phyloP scores from a whole-genome alignment of 169 alveolate genomes.

The Eimeria falciformis region DNA sequence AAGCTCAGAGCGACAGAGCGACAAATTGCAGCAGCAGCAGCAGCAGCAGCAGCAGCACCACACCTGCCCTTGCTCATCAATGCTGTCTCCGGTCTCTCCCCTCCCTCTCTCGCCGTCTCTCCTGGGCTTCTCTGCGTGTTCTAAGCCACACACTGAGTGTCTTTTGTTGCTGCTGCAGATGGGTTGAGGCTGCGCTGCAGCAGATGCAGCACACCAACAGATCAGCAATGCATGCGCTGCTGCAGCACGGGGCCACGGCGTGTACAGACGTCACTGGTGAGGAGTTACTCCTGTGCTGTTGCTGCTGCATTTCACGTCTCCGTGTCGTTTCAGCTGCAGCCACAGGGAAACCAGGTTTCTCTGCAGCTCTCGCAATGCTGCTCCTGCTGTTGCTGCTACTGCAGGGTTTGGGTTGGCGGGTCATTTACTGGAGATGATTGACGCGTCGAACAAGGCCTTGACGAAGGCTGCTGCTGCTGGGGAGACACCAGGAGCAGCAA shows the following conservation, averaged over 20 bases:
- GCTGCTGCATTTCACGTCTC: neutral
- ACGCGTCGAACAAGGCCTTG: constrained; percentile 30
- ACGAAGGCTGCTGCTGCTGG: constrained; percentile 17
- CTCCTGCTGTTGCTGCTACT: constrained; percentile 30
- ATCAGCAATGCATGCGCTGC: constrained; percentile 41
- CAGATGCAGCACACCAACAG: constrained; percentile 66
- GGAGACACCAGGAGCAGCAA: constrained; percentile 28
- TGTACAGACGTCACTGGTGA: constrained; percentile 77
- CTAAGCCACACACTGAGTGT: neutral
- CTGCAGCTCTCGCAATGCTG: neutral
- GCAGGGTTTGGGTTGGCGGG: constrained; percentile 76
- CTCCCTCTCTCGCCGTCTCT: neutral
- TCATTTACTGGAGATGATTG: constrained; percentile 70
- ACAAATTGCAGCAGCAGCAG: constrained; percentile 2
- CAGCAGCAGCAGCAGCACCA: neutral
- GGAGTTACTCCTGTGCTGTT: neutral
- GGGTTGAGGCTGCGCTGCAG: constrained; percentile 69
- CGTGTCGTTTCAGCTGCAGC: neutral
- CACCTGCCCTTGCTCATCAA: neutral
- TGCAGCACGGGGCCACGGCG: constrained; percentile 66
- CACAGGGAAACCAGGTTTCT: no score
- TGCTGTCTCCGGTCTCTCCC: neutral
- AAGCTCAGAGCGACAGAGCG: neutral
- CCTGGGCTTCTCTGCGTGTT: neutral
- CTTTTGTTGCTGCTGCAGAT: constrained; percentile 50